Evolutionary conservation across 495 filamentous ascomycete genomes (phyloP).

Genomic region (Hypoxylon trugodes): DNA sequence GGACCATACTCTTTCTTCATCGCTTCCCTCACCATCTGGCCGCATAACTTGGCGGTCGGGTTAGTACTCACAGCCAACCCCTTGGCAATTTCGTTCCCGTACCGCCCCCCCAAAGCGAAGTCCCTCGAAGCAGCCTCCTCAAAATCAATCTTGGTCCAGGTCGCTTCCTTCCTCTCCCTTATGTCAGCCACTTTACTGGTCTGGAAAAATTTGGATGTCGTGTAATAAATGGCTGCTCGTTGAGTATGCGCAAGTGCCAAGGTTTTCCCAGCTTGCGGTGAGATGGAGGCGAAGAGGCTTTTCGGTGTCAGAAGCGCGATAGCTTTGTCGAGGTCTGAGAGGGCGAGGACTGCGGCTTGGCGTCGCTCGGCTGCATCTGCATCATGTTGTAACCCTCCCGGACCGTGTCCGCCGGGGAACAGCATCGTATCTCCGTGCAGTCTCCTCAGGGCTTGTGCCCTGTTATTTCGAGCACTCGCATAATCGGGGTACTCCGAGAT

Average conservation of each 20-base stretch:
- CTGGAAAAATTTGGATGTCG: slow-evolving; percentile 62
- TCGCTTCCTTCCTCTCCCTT: slow-evolving; percentile 47
- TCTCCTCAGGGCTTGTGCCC: slow-evolving; percentile 74
- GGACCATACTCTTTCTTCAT: slow-evolving; percentile 76
- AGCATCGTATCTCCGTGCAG: slow-evolving; percentile 61
- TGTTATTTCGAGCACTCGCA: slow-evolving; percentile 78
- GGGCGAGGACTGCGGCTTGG: slow-evolving; percentile 50
- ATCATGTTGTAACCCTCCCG: slow-evolving; percentile 43
- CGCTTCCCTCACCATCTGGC: slow-evolving; percentile 84
- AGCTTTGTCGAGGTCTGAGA: slow-evolving; percentile 71
- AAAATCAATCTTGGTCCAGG: slow-evolving; percentile 61
- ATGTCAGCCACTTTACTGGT: slow-evolving; percentile 29
- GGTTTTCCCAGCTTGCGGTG: slow-evolving; percentile 65
- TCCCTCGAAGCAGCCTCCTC: slow-evolving; percentile 78
- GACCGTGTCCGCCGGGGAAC: slow-evolving; percentile 35
- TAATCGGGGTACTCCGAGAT: slow-evolving; percentile 69
- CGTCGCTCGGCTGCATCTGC: slow-evolving; percentile 41
- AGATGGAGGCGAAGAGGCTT: slow-evolving; percentile 61
- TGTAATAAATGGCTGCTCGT: slow-evolving; percentile 73
- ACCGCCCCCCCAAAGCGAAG: slow-evolving; percentile 78
- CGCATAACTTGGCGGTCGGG: slow-evolving; percentile 89
- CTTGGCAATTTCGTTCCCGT: slow-evolving; percentile 80
- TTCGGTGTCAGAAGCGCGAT: slow-evolving; percentile 70
- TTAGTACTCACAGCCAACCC: slow-evolving; percentile 81
- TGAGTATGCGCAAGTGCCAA: slow-evolving; percentile 80